Evolutionary conservation across 208 protist genomes (phyloP), one percentile per base, ranked within the genome.

Genomic region (Paratrypanosoma confusum): DNA sequence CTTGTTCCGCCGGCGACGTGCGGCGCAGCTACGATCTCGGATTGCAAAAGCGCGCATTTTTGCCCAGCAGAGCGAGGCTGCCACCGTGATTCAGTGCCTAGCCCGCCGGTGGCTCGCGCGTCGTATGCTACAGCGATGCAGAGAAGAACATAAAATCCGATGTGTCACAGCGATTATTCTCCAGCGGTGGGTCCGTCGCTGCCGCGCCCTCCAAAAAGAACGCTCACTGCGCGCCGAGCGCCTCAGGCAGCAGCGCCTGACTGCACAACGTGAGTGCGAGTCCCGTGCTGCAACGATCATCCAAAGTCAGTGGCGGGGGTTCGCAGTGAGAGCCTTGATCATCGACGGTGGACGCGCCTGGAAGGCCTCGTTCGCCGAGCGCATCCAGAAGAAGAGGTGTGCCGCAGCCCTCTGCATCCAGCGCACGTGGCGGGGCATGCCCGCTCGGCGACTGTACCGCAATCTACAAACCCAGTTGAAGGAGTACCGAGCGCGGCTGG

Each of bases 101-200:
- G 81, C 67, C n/a, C 62, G 76, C 31, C 68, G 65, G 13, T 90
- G 76, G 76, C 37, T 81, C 16, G 60, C 73, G 23, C 66, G 73
- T 10, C 69, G 67, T 14, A 18, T 2, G 1, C 44, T 33, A 35
- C 25, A 17, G 37, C 57, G 52, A 8, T 25, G 33, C 11, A 40
- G 48, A n/a, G 51, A 38, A 50, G 74, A 70, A 28, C 26, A 48
- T 10, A 29, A 45, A 5, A 61, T 74, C 32, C 64, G 64, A 20
- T 40, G 39, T 3, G 20, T 33, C 3, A 70, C 78, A 31, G 65
- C 71, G 0, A 16, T 45, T 17, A 33, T 8, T 20, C 57, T 84
- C 17, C 80, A 85, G 65, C 45, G 41, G 11, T 83, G 71, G 70
- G 71, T 64, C 50, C 74, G 75, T 6, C 33, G 61, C 23, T 14